These are phyloP conservation scores for Herpetomonas tarakana DNA, from an alignment of 208 protist species.

Conservation along the genomic window DNA sequence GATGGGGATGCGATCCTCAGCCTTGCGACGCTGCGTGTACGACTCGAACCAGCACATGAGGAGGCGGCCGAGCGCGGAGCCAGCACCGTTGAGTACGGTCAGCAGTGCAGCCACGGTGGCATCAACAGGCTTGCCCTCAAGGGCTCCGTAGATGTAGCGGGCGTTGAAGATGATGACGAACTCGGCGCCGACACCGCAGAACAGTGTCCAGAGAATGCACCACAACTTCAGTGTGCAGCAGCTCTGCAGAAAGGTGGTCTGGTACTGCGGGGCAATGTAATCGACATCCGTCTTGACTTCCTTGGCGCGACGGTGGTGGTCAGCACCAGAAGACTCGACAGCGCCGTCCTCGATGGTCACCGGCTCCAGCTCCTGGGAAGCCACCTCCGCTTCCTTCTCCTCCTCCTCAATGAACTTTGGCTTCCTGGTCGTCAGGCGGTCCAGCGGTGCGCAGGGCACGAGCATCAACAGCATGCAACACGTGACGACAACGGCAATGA, in stretches of 20 bases:
- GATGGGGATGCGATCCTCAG: conserved; percentile 41
- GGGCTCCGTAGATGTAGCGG: conserved; percentile 23
- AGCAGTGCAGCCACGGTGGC: conserved; percentile 17
- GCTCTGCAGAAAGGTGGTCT: conserved; percentile 28
- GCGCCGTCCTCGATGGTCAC: not conserved
- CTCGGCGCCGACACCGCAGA: conserved; percentile 18
- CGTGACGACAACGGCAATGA: conserved; percentile 7
- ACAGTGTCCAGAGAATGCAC: conserved; percentile 21
- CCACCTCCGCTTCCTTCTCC: not conserved
- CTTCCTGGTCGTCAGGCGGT: not conserved
- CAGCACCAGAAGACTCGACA: too few relatives aligned
- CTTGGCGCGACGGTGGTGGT: too few relatives aligned
- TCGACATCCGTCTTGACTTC: conserved; percentile 23
- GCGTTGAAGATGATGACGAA: conserved; percentile 35
- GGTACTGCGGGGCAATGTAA: conserved; percentile 42
- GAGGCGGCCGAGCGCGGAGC: conserved; percentile 29
- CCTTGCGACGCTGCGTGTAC: conserved; percentile 21
- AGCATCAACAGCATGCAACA: conserved; percentile 4
- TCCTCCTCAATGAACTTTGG: conserved; percentile 1
- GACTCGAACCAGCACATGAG: conserved; percentile 30
- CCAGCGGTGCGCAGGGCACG: not conserved
- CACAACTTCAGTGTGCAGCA: conserved; percentile 20
- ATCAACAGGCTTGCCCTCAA: conserved; percentile 12
- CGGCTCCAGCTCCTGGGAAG: not conserved
- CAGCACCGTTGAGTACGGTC: conserved; percentile 30